Conservation (phyloP, 179 eudicot genomes). For the Silene coronaria region DNA sequence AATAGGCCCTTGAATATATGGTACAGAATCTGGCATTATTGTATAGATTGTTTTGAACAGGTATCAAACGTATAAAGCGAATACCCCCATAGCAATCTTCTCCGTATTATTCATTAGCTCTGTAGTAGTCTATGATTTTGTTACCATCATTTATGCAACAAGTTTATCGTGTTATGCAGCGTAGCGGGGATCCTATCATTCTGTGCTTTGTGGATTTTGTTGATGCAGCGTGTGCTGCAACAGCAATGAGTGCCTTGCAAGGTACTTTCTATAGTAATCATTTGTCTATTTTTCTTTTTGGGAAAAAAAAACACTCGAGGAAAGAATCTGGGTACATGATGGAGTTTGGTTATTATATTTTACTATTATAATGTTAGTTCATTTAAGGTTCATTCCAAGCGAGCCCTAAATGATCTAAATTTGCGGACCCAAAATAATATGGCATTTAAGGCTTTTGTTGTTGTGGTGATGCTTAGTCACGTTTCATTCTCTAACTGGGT, state of each 20-base stretch:
- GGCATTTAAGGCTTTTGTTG: too few species aligned
- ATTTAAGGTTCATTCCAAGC: too few species aligned
- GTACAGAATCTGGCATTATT: neutral
- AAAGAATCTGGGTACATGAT: neutral
- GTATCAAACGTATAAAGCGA: neutral
- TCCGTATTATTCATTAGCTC: neutral
- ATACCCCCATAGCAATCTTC: neutral
- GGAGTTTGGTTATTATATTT: neutral
- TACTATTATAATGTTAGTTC: neutral
- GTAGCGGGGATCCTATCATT: conserved; percentile 60
- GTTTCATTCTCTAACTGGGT: neutral
- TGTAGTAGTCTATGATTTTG: neutral
- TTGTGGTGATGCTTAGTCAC: neutral
- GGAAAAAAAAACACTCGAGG: neutral
- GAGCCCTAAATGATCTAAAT: too few species aligned
- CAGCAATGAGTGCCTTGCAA: conserved; percentile 79
- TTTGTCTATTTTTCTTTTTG: neutral
- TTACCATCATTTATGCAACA: neutral
- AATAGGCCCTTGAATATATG: neutral
- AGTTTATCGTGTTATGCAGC: conserved; percentile 39
- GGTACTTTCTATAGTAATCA: conserved; percentile 31
- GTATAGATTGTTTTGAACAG: neutral
- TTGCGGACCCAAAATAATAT: too few species aligned
- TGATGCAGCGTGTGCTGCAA: conserved; percentile 67
- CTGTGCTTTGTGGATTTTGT: conserved; percentile 72